These are phyloP conservation scores for Tolypocladium ovalisporum DNA, from an alignment of 2,329 filamentous ascomycete genomes.

Conservation along the genomic window DNA sequence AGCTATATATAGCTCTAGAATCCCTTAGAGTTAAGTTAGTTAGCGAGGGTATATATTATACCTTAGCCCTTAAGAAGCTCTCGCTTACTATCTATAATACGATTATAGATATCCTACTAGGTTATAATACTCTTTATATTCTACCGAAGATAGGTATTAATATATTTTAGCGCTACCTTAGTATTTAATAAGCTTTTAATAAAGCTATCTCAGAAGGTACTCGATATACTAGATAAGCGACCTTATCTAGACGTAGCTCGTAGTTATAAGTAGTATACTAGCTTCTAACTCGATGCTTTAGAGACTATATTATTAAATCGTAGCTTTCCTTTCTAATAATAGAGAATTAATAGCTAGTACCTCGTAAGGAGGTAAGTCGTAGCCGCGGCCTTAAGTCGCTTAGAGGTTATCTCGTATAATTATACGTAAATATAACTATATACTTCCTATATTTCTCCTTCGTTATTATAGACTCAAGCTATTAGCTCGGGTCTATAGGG, in stretches of 20 bases:
- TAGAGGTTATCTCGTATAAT: too few relatives aligned
- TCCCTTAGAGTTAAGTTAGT: conserved; percentile 8
- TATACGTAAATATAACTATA: too few relatives aligned
- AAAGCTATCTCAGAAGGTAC: not conserved
- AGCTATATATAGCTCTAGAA: conserved; percentile 6
- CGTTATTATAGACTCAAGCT: too few relatives aligned
- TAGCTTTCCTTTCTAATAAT: not conserved
- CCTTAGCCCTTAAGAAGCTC: conserved; percentile 8
- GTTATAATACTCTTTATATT: conserved; percentile 5
- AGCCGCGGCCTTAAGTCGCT: too few relatives aligned
- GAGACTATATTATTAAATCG: not conserved
- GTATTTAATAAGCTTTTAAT: not conserved
- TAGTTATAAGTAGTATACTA: conserved; percentile 3
- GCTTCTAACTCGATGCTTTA: conserved; percentile 3
- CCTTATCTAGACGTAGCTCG: not conserved
- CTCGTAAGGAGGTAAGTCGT: too few relatives aligned
- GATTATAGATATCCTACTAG: conserved; percentile 13
- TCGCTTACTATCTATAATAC: conserved; percentile 7
- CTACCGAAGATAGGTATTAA: conserved; percentile 6
- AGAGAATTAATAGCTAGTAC: not conserved
- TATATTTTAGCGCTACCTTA: conserved; percentile 5
- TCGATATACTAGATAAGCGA: conserved; percentile 1
- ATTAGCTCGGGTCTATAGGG: too few relatives aligned
- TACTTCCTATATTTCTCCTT: too few relatives aligned
- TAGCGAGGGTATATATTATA: conserved; percentile 6